Conservation (phyloP, 495 filamentous ascomycete genomes). For the Penicillium flavigenum region DNA sequence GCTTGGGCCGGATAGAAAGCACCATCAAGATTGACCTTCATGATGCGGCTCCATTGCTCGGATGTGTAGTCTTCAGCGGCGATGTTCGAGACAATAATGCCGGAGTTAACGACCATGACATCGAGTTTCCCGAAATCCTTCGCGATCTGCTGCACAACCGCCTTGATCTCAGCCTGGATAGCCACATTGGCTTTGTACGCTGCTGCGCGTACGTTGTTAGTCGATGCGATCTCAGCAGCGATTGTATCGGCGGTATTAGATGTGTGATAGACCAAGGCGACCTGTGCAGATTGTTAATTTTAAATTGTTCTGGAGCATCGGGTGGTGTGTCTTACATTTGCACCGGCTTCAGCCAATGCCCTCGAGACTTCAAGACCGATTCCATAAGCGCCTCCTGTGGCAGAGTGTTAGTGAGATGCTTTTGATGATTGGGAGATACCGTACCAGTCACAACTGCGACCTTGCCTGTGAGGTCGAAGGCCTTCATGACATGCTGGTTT, state of each 20-base stretch:
- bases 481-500: constrained; percentile 38
- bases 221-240: constrained; percentile 67
- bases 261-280: constrained; percentile 75
- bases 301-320: neutral
- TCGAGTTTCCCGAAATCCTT: constrained; percentile 69
- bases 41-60: constrained; percentile 39
- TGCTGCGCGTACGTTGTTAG: constrained; percentile 62
- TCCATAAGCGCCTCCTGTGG: constrained; percentile 67
- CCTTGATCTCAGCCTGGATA: constrained; percentile 53
- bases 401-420: neutral
- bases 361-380: constrained; percentile 76
- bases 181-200: constrained; percentile 71
- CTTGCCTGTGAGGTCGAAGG: constrained; percentile 39
- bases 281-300: constrained; percentile 7
- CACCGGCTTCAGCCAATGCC: constrained; percentile 73
- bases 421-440: neutral
- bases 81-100: constrained; percentile 58
- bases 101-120: constrained; percentile 75
- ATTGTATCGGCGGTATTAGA: constrained; percentile 65
- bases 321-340: constrained; percentile 47
- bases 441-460: constrained; percentile 37
- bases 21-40: constrained; percentile 49
- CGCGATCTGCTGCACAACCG: constrained; percentile 54
- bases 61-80: constrained; percentile 39
- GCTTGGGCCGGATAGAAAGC: constrained; percentile 49